Evolutionary conservation across 106 monocot genomes (phyloP), one percentile per base, ranked within the genome.

Genomic region (Dactylorhiza incarnata): DNA sequence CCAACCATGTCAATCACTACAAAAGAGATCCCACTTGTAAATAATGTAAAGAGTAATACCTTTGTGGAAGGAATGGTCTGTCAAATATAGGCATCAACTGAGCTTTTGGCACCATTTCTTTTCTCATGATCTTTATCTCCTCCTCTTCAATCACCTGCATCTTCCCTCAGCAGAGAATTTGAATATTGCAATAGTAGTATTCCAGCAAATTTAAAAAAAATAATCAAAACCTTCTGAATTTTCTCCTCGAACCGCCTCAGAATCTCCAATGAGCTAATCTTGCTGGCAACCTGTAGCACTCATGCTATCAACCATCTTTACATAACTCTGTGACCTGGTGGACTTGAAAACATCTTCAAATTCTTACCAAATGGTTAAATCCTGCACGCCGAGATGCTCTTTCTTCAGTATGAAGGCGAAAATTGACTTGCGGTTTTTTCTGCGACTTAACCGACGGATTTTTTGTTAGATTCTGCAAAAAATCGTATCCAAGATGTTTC

Each of bases 61-160:
- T 87, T 72, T 90, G 85, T 63, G 90, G 90, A 61, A 75, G 53
- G 75, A 90, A 87, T 51, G 90, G 90, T 22, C 78, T 80, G 73
- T 90, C 82, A 71, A 90, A 90, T 17, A 80, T 20, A 22, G 90
- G 90, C 90, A 90, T 90, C 55, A 90, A 71, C 81, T 90, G 90
- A 49, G 90, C 90, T 76, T 85, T 90, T 23, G 87, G 90, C 12
- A 90, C 83, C 90, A 90, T 90, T 65, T 87, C 90, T 68, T 87
- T 90, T 73, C 90, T 90, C 83, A 87, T 73, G 2, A 76, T 72
- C 74, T 81, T 90, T n/a, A 90, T 83, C 75, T 90, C 87, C 59
- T 87, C 87, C 73, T 90, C 87, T 75, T 90, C 87, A 48, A 90
- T 83, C 12, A 85, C 82, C 89, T 89, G 81, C 72, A 78, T 3